A percentile compares a stretch with the other conserved stretches of the same genome.
These are phyloP conservation scores for Neurospora sp. DNA, from an alignment of 495 filamentous ascomycete species.

Conservation along the genomic window DNA sequence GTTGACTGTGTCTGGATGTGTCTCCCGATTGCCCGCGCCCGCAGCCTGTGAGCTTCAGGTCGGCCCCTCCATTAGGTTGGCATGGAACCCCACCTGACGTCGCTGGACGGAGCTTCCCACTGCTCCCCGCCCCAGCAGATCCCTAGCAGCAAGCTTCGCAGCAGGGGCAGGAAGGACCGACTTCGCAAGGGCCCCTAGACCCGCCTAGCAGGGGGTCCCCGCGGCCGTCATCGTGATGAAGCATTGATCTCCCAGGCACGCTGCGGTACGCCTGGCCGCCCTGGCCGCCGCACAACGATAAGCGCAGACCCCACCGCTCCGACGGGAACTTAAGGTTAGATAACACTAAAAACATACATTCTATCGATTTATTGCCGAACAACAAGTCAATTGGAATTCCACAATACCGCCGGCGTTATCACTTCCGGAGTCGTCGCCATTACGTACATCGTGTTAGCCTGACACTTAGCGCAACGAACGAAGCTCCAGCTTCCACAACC, in stretches of 20 bases:
- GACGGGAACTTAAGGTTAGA: neutral
- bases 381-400: neutral
- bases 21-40: neutral
- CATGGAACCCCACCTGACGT: slow-evolving; percentile 17
- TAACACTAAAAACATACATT: neutral
- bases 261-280: neutral
- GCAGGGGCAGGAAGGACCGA: neutral
- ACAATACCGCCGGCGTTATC: neutral
- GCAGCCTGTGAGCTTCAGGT: neutral
- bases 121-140: neutral
- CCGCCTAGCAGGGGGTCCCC: neutral
- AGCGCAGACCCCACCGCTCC: neutral
- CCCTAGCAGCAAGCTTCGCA: neutral
- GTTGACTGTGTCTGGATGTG: neutral
- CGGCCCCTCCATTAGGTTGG: neutral
- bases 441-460: neutral
- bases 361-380: neutral
- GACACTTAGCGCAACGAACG: neutral
- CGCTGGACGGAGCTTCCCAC: neutral
- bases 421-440: neutral
- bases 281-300: neutral
- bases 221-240: neutral
- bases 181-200: neutral
- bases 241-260: neutral
- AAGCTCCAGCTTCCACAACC: neutral